These are phyloP conservation scores for Globisporangium paddicum DNA, from an alignment of 352 stramenopile species.

Conservation along the genomic window DNA sequence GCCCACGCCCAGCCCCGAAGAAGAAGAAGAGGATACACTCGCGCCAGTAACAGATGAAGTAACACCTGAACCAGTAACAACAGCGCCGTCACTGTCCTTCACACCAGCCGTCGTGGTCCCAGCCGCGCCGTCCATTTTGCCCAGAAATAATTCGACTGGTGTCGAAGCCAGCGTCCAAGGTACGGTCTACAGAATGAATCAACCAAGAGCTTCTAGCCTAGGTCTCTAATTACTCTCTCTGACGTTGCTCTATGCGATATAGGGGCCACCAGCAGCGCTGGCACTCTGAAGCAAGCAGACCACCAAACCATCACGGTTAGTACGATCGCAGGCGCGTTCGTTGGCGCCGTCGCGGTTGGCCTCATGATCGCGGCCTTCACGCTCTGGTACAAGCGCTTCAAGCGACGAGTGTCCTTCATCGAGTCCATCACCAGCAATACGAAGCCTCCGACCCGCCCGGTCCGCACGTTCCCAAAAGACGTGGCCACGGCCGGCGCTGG, in stretches of 20 bases:
- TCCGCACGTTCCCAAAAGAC: neutral
- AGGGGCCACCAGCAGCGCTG: neutral
- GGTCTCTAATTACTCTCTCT: no score
- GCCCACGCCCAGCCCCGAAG: neutral
- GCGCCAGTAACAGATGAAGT: no score
- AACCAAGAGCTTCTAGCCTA: no score
- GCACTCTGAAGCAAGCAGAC: neutral
- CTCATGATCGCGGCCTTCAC: conserved; percentile 36
- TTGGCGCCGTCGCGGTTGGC: conserved; percentile 28
- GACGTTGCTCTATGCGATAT: no score
- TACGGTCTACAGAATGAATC: no score
- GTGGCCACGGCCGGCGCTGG: neutral
- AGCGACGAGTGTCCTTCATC: conserved; percentile 18
- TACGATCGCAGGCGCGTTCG: conserved; percentile 28
- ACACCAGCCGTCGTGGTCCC: no score
- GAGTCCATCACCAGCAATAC: conserved; percentile 4
- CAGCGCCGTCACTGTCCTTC: no score
- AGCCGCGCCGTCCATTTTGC: neutral
- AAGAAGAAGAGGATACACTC: no score
- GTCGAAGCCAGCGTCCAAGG: conserved; percentile 2
- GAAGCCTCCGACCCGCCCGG: neutral
- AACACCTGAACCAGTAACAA: no score
- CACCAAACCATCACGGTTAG: neutral
- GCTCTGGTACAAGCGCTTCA: conserved; percentile 35
- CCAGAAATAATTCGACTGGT: neutral